Conservation (phyloP, 345 rosid species). For the Cardamine occulta region DNA sequence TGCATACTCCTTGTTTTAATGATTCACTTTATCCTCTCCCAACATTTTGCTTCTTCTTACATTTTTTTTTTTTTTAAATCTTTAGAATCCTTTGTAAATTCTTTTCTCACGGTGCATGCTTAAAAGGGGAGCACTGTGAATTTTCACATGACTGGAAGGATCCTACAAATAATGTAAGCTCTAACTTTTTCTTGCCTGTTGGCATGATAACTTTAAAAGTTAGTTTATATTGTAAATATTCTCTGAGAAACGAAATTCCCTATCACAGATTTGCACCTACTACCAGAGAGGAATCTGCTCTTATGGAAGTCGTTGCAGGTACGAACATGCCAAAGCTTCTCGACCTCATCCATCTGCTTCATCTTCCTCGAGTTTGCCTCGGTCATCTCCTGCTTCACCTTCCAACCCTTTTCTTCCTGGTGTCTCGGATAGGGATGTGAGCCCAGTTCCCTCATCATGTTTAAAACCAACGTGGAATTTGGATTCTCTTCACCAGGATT, state of each 20-base stretch:
- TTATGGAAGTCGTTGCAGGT: conserved; percentile 84
- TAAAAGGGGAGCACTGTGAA: conserved; percentile 94
- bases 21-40: not conserved
- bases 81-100: conserved; percentile 78
- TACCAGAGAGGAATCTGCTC: conserved; percentile 88
- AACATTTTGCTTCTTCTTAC: too few relatives aligned
- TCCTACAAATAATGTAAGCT: conserved; percentile 70
- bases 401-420: conserved; percentile 46
- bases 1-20: not conserved
- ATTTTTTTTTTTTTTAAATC: not conserved
- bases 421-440: too few relatives aligned
- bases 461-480: conserved; percentile 52
- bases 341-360: conserved; percentile 56
- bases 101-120: conserved; percentile 90
- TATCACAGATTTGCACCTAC: conserved; percentile 75
- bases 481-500: conserved; percentile 47
- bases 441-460: conserved; percentile 25
- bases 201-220: not conserved
- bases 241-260: conserved; percentile 15
- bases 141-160: conserved; percentile 90
- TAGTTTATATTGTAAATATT: conserved; percentile 12
- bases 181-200: not conserved
- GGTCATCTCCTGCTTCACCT: conserved; percentile 36
- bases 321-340: conserved; percentile 72
- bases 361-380: conserved; percentile 53